phyloP scores from a whole-genome alignment of 2,329 filamentous ascomycete genomes.

The Alternaria angustiovoidea region DNA sequence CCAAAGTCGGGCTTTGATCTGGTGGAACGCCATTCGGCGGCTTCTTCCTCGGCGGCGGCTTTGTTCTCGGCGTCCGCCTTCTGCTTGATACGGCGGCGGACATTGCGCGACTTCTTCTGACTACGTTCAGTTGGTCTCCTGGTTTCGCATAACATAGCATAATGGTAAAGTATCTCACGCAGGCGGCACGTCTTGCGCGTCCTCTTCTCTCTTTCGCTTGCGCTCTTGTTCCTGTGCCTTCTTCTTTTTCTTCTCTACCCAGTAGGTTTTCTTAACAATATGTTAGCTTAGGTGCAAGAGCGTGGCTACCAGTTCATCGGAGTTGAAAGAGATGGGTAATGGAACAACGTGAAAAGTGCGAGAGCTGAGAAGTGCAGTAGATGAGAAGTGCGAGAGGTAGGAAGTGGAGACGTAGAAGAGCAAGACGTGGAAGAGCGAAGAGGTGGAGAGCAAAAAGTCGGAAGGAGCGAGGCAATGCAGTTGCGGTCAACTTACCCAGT shows the following conservation, averaged over 20 bases:
- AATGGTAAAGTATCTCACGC: not conserved
- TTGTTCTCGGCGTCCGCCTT: too few relatives aligned
- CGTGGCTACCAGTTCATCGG: rapidly evolving
- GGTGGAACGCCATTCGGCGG: too few relatives aligned
- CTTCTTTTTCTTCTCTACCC: not conserved
- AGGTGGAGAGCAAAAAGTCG: not conserved
- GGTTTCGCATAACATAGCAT: too few relatives aligned
- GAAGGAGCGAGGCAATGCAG: not conserved
- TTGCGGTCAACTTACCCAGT: not conserved
- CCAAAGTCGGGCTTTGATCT: not conserved
- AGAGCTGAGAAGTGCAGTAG: too few relatives aligned
- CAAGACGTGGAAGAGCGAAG: not conserved
- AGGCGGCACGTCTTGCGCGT: not conserved
- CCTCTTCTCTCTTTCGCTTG: not conserved
- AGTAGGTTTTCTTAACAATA: not conserved
- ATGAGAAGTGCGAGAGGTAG: not conserved
- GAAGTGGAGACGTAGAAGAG: not conserved
- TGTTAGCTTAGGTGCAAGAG: not conserved
- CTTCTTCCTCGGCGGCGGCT: too few relatives aligned
- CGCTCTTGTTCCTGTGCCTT: not conserved
- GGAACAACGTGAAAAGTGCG: too few relatives aligned
- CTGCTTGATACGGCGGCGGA: too few relatives aligned
- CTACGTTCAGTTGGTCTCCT: too few relatives aligned
- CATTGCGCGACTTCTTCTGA: too few relatives aligned
- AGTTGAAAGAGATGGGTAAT: not conserved